Evolutionary conservation across 257 asterid genomes (phyloP).

Genomic region (Hygrophila difformis): DNA sequence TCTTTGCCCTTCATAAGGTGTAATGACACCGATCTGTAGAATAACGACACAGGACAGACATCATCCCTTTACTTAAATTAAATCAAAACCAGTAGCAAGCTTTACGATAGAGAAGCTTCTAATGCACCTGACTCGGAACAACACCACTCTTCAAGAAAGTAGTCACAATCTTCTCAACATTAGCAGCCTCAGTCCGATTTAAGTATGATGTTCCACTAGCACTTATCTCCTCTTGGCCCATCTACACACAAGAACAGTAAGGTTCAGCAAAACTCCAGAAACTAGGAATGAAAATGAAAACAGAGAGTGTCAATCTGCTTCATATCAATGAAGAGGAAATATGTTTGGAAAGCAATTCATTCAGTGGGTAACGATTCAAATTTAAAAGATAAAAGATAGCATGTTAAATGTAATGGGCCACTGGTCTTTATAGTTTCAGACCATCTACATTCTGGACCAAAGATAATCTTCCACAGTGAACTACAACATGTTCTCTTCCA

Average conservation of each 20-base stretch:
- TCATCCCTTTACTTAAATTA: conserved; percentile 3
- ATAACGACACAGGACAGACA: conserved; percentile 6
- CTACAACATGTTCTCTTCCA: background rate
- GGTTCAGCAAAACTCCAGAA: conserved; percentile 6
- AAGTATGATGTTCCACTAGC: conserved; percentile 96
- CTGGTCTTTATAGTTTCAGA: no score
- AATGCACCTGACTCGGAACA: conserved; percentile 83
- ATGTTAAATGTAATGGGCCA: conserved; percentile 1
- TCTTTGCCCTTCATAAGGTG: conserved; percentile 98
- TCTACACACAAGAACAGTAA: conserved; percentile 34
- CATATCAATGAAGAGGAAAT: conserved; percentile 4
- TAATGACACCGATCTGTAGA: conserved; percentile 88
- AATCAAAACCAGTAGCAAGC: conserved; percentile 12
- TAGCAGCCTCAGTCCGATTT: conserved; percentile 95
- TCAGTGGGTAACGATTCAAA: background rate
- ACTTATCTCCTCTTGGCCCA: conserved; percentile 99
- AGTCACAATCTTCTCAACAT: conserved; percentile 93
- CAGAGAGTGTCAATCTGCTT: conserved; percentile 9
- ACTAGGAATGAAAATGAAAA: conserved; percentile 4
- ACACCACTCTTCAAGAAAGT: conserved; percentile 97
- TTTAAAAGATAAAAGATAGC: background rate
- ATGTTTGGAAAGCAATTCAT: background rate
- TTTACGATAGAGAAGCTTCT: conserved; percentile 11
- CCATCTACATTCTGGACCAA: no score
- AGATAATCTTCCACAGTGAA: conserved; percentile 10